phyloP scores from a whole-genome alignment of 768 basidiomycete species.

The Neoboletus brunneissimus region DNA sequence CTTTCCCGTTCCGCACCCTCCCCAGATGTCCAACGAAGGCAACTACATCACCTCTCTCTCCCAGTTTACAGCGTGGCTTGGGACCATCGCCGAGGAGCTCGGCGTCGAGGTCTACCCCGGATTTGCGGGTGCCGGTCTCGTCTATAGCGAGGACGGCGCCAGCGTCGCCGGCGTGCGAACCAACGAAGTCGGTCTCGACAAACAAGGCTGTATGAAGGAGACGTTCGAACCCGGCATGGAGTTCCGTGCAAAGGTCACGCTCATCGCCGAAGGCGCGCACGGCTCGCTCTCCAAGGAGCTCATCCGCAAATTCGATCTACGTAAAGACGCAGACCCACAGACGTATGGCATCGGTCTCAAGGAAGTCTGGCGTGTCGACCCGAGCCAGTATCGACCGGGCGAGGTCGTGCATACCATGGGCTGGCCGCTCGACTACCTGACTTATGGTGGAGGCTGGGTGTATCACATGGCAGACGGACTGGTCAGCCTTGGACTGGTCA shows the following conservation, averaged over 20 bases:
- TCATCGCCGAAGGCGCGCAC: slow-evolving; percentile 94
- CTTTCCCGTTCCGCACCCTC: slow-evolving; percentile 90
- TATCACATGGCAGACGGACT: slow-evolving; percentile 95
- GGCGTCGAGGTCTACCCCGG: slow-evolving; percentile 98
- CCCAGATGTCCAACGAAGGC: slow-evolving; percentile 93
- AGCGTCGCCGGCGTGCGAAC: slow-evolving; percentile 70
- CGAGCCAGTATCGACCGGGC: slow-evolving; percentile 55
- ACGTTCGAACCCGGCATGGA: slow-evolving; percentile 96
- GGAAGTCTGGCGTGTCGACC: slow-evolving; percentile 92
- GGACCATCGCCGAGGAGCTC: slow-evolving; percentile 73
- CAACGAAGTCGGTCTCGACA: slow-evolving; percentile 91
- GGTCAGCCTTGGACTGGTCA: slow-evolving; percentile 86
- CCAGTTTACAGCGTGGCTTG: slow-evolving; percentile 87
- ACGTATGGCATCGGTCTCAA: slow-evolving; percentile 96
- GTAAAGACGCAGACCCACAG: slow-evolving; percentile 71
- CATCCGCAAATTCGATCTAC: slow-evolving; percentile 69
- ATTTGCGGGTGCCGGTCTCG: slow-evolving; percentile 85
- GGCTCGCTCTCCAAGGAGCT: slow-evolving; percentile 84
- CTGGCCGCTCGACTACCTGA: slow-evolving; percentile 81
- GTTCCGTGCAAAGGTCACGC: slow-evolving; percentile 86
- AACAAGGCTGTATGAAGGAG: slow-evolving; percentile 70
- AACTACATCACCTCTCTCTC: slow-evolving; percentile 94
- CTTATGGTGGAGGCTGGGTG: slow-evolving; percentile 85
- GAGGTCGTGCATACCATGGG: slow-evolving; percentile 93
- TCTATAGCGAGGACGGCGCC: slow-evolving; percentile 55